Percentiles rank a stretch among this genome's conserved stretches.
phyloP scores from a whole-genome alignment of 495 filamentous ascomycete genomes.

The Penicillium bovifimosum region DNA sequence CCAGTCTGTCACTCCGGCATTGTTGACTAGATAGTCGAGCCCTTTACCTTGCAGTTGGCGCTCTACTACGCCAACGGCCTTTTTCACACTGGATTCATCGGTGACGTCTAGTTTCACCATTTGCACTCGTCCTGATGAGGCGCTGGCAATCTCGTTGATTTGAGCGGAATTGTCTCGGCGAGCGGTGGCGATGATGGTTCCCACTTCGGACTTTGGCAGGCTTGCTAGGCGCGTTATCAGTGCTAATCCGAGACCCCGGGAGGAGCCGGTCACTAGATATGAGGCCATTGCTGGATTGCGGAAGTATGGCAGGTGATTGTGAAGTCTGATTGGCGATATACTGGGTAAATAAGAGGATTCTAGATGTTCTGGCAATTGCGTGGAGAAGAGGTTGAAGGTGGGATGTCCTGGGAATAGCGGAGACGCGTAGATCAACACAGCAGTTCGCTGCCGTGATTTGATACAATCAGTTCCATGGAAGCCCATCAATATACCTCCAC shows the following conservation, averaged over 20 bases:
- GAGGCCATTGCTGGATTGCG: conserved; percentile 22
- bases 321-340: no score
- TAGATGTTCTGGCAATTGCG: background rate
- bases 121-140: conserved; percentile 32
- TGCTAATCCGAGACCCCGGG: conserved; percentile 50
- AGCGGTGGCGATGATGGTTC: conserved; percentile 33
- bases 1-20: conserved; percentile 34
- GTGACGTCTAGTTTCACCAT: conserved; percentile 42
- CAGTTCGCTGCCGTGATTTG: no score
- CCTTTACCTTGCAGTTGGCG: conserved; percentile 33
- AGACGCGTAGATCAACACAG: background rate
- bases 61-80: conserved; percentile 33
- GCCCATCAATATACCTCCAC: no score
- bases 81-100: conserved; percentile 36
- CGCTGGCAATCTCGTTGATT: conserved; percentile 19
- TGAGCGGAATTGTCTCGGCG: conserved; percentile 25
- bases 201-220: conserved; percentile 27
- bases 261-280: conserved; percentile 35
- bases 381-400: background rate
- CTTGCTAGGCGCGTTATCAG: conserved; percentile 34
- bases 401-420: background rate
- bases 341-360: background rate
- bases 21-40: conserved; percentile 51
- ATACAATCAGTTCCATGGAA: no score
- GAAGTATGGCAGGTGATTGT: background rate